These are phyloP conservation scores for Talaromyces sp. DNA, from an alignment of 2,329 filamentous ascomycete species.

Conservation along the genomic window DNA sequence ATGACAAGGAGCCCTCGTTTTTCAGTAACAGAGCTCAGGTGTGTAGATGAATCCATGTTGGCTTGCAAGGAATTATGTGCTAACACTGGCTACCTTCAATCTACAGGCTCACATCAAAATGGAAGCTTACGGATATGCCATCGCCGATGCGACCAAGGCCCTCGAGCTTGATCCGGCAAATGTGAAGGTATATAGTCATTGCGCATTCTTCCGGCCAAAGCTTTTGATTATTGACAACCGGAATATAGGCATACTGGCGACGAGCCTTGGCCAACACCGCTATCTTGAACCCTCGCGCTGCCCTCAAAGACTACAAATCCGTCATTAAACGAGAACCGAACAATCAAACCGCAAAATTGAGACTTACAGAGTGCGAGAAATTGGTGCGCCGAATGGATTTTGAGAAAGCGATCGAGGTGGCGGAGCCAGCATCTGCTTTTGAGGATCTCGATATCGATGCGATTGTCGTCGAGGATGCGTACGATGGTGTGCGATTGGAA, in stretches of 20 bases:
- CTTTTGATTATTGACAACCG: background rate
- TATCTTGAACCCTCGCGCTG: conserved; percentile 82
- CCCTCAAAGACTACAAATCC: conserved; percentile 84
- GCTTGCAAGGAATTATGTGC: background rate
- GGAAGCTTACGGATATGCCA: conserved; percentile 89
- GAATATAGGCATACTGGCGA: conserved; percentile 77
- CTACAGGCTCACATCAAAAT: conserved; percentile 84
- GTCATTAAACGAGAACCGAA: conserved; percentile 80
- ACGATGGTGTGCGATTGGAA: conserved; percentile 74
- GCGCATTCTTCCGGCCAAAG: background rate
- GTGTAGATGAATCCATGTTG: conserved; percentile 25
- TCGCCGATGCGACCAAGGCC: conserved; percentile 83
- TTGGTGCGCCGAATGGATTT: conserved; percentile 89
- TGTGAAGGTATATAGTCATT: conserved; percentile 62
- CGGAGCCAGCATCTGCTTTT: conserved; percentile 85
- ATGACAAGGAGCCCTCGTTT: conserved; percentile 80
- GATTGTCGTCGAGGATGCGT: conserved; percentile 74
- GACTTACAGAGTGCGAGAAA: conserved; percentile 89
- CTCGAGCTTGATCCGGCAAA: conserved; percentile 83
- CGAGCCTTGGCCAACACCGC: conserved; percentile 87
- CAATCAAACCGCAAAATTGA: conserved; percentile 87
- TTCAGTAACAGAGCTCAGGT: conserved; percentile 95
- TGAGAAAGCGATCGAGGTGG: conserved; percentile 88
- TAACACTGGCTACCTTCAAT: conserved; percentile 10
- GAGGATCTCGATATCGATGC: conserved; percentile 83